phyloP scores from a whole-genome alignment of 1,139 yeast genomes.

The Tardiomyces depauwii region DNA sequence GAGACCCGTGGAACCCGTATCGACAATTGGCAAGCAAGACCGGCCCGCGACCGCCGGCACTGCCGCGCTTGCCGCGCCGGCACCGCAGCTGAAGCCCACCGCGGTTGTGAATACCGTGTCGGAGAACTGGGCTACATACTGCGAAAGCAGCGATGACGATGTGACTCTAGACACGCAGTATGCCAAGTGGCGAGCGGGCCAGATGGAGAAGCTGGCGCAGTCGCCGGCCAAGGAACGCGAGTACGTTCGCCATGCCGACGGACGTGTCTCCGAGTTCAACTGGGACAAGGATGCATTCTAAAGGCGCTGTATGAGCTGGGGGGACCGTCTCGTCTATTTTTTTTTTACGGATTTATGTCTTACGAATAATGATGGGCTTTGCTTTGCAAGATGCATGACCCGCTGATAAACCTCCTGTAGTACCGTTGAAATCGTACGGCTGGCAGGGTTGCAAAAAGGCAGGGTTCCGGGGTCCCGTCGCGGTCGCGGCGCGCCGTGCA shows the following conservation, averaged over 20 bases:
- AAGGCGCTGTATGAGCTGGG: too few relatives aligned
- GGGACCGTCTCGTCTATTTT: too few relatives aligned
- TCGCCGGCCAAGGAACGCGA: not conserved
- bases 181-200: not conserved
- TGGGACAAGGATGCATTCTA: constrained; percentile 22
- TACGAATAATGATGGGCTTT: not conserved
- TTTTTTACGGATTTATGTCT: not conserved
- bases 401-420: not conserved
- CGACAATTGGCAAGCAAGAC: too few relatives aligned
- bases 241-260: not conserved
- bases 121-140: constrained; percentile 16
- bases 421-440: too few relatives aligned
- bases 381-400: not conserved
- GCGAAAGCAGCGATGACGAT: constrained; percentile 18
- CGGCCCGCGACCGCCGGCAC: too few relatives aligned
- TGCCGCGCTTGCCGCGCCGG: too few relatives aligned
- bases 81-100: too few relatives aligned
- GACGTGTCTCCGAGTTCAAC: constrained; percentile 8
- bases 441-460: too few relatives aligned
- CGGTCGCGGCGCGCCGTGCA: not conserved
- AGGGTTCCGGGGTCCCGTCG: not conserved
- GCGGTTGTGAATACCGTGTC: constrained; percentile 5
- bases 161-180: not conserved
- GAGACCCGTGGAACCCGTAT: too few relatives aligned
- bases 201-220: not conserved